Percentiles rank a stretch among this genome's conserved stretches.
Conservation (phyloP, 768 basidiomycete genomes). For the Suillus variegatus region DNA sequence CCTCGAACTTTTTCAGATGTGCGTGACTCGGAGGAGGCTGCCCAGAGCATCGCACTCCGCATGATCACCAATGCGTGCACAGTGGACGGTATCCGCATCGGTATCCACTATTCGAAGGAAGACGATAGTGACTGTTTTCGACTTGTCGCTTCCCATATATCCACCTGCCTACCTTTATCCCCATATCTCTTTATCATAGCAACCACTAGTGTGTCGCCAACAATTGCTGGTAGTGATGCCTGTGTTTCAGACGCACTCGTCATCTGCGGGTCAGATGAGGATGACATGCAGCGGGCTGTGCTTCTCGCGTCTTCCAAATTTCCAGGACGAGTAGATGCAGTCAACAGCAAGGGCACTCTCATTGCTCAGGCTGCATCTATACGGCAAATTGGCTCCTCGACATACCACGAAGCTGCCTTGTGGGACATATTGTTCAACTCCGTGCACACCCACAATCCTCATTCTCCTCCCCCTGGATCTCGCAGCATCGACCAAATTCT, state of each 20-base stretch:
- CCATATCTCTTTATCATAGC: constrained; percentile 57
- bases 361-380: constrained; percentile 44
- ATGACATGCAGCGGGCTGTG: constrained; percentile 65
- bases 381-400: constrained; percentile 47
- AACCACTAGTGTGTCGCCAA: constrained; percentile 40
- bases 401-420: constrained; percentile 65
- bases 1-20: constrained; percentile 57
- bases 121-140: constrained; percentile 59
- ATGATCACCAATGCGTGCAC: constrained; percentile 50
- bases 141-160: constrained; percentile 51
- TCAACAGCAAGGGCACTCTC: constrained; percentile 34
- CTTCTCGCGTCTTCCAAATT: constrained; percentile 70
- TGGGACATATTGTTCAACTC: constrained; percentile 71
- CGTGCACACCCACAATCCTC: constrained; percentile 57
- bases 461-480: constrained; percentile 64
- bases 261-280: constrained; percentile 55
- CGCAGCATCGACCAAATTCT: constrained; percentile 60
- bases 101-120: constrained; percentile 59
- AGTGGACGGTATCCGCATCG: constrained; percentile 56
- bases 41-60: constrained; percentile 54
- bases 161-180: constrained; percentile 39
- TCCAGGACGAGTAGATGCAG: constrained; percentile 52
- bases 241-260: constrained; percentile 47
- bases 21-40: constrained; percentile 49
- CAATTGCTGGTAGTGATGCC: constrained; percentile 12